Conservation (phyloP, 768 basidiomycete species). For the Naganishia vishniacii region DNA sequence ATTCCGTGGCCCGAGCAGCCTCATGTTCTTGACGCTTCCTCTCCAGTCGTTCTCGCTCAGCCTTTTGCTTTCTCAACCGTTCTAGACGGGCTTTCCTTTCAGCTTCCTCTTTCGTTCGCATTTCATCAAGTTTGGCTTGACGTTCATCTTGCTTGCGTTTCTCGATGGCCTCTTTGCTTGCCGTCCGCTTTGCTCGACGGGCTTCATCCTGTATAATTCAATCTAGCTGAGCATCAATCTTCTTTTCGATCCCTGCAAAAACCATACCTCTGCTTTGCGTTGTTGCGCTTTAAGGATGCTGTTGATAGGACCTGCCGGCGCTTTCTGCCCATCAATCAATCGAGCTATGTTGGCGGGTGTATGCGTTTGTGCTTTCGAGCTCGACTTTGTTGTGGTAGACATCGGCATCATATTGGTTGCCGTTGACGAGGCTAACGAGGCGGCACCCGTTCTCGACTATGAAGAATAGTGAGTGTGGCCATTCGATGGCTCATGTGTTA, state of each 20-base stretch:
- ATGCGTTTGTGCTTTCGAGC: not conserved
- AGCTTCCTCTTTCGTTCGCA: slow-evolving; percentile 15
- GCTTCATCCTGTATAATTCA: slow-evolving; percentile 14
- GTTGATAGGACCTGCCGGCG: slow-evolving; percentile 11
- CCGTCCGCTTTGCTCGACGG: slow-evolving; percentile 19
- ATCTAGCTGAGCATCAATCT: not conserved
- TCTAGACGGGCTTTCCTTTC: slow-evolving; percentile 14
- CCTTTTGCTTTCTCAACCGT: slow-evolving; percentile 21
- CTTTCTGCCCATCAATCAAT: slow-evolving; percentile 25
- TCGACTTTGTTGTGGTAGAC: not conserved
- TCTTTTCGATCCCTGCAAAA: not conserved
- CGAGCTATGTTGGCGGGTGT: slow-evolving; percentile 20
- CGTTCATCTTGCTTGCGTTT: slow-evolving; percentile 27
- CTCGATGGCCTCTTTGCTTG: slow-evolving; percentile 22
- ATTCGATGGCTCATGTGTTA: not conserved
- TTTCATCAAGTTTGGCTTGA: slow-evolving; percentile 10
- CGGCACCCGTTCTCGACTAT: not conserved
- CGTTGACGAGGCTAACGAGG: slow-evolving; percentile 7
- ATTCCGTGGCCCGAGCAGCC: slow-evolving; percentile 1
- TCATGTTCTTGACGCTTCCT: slow-evolving; percentile 23
- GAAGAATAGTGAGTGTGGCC: not conserved
- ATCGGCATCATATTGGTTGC: not conserved
- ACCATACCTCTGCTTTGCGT: slow-evolving; percentile 19
- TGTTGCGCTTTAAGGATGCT: slow-evolving; percentile 26
- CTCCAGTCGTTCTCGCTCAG: slow-evolving; percentile 20